Base-by-base conservation (phyloP, 164 flowering plant species). In the Aristolochia fimbriata region DNA sequence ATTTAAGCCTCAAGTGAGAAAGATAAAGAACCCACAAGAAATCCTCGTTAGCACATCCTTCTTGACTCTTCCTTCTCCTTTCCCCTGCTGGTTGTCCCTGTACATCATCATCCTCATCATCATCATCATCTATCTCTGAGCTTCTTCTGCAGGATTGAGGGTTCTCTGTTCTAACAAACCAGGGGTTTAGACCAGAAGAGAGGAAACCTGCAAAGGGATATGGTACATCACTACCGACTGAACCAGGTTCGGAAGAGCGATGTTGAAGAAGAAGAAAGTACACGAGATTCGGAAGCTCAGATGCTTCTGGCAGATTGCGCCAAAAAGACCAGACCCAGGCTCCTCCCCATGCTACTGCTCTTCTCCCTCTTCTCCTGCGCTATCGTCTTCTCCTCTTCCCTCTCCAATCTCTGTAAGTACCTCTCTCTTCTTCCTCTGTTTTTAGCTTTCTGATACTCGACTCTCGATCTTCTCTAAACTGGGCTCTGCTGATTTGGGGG, bases 141-240 rank as follows among this genome's bases (percentile, higher is more conserved):
- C 43, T 37, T 37, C 43, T 27, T 27, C 5, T 37, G 43, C 1
- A 37, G 11, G 43, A 10, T 37, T 7, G 43, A 37, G 1, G 43
- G 43, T 37, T 37, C 43, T 10, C 43, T n/a, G n/a, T n/a, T n/a
- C n/a, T n/a, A n/a, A n/a, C n/a, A n/a, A n/a, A n/a, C n/a, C n/a
- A n/a, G n/a, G n/a, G n/a, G n/a, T n/a, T n/a, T n/a, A n/a, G n/a
- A n/a, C n/a, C n/a, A n/a, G n/a, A n/a, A n/a, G n/a, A n/a, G n/a
- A n/a, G n/a, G 37, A 3, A 31, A 31, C 37, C 3, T 3, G 24
- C 15, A 45, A 20, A 57, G 43, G 58, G 52, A 80, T n/a, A n/a
- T 80, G 91, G 83, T 77, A 67, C 80, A 77, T n/a, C 62, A 77
- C 47, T 85, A 81, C 30, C 65, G 87, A 22, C 61, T 54, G 47